These are phyloP conservation scores for Pholiota conissans DNA, from an alignment of 768 basidiomycete species.

Conservation along the genomic window DNA sequence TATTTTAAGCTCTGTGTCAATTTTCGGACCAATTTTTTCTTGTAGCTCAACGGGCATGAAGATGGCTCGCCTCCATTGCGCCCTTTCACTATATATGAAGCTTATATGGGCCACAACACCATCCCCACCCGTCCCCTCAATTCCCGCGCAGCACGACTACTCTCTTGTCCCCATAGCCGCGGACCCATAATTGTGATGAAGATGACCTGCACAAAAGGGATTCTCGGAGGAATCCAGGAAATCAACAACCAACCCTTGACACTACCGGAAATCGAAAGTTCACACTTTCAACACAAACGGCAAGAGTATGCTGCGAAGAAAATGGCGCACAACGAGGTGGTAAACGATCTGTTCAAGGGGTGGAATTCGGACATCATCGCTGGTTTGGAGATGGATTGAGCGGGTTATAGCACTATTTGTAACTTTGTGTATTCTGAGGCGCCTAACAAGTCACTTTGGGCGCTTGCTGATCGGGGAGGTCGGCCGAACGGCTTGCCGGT, in stretches of 20 bases:
- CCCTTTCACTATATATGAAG: not conserved
- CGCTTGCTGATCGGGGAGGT: not conserved
- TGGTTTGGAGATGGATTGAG: no score
- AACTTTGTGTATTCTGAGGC: no score
- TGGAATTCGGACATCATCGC: no score
- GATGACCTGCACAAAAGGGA: not conserved
- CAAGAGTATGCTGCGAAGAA: not conserved
- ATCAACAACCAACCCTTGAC: not conserved
- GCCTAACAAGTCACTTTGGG: no score
- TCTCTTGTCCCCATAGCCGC: constrained; percentile 6
- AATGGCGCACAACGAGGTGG: not conserved
- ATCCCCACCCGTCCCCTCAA: constrained; percentile 6
- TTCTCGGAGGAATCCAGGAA: not conserved
- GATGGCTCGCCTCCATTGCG: not conserved
- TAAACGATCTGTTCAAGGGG: not conserved
- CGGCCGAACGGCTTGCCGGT: not conserved
- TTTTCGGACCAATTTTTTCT: not conserved
- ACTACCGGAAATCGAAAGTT: not conserved
- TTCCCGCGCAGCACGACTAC: constrained; percentile 2
- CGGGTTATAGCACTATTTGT: no score
- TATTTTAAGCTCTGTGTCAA: no score
- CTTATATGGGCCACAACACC: constrained; percentile 5
- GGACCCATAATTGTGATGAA: constrained; percentile 4
- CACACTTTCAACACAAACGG: not conserved
- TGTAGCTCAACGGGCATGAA: not conserved